Evolutionary conservation across 148 eudicot genomes (phyloP).

Genomic region (Chenopodium formosanum): DNA sequence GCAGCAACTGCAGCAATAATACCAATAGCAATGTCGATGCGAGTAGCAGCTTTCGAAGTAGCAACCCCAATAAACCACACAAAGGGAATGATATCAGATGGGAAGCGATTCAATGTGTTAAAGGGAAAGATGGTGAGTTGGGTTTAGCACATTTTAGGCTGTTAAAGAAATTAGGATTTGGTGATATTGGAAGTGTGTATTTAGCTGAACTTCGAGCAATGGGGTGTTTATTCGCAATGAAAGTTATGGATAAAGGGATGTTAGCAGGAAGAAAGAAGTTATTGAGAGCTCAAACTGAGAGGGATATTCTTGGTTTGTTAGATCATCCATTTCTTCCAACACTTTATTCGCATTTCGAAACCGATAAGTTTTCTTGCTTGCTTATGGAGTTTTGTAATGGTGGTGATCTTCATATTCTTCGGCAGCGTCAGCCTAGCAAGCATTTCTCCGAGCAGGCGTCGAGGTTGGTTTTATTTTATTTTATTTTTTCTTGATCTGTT

Average conservation of each 20-base stretch:
- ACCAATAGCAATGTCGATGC: constrained; percentile 22
- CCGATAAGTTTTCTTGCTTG: constrained; percentile 76
- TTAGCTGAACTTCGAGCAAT: constrained; percentile 74
- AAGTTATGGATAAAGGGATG: constrained; percentile 86
- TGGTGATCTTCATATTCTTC: constrained; percentile 79
- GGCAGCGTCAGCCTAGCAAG: constrained; percentile 74
- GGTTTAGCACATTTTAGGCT: constrained; percentile 72
- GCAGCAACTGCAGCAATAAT: constrained; percentile 27
- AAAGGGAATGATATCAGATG: constrained; percentile 67
- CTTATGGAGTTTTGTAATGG: constrained; percentile 87
- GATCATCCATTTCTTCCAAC: constrained; percentile 89
- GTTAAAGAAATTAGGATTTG: constrained; percentile 78
- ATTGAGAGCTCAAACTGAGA: constrained; percentile 76
- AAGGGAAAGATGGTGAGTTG: constrained; percentile 55
- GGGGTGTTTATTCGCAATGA: constrained; percentile 74
- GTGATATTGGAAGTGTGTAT: constrained; percentile 90
- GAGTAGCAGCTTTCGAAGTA: constrained; percentile 48
- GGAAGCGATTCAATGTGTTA: constrained; percentile 64
- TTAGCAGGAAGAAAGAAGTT: constrained; percentile 74
- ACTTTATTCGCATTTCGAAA: constrained; percentile 75
- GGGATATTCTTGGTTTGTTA: constrained; percentile 66
- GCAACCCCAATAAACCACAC: constrained; percentile 60
- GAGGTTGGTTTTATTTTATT: constrained; percentile 39
- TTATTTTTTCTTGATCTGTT: not conserved
- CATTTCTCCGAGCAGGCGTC: constrained; percentile 72